phyloP scores from a whole-genome alignment of 345 rosid genomes.

The Anacardium occidentale region DNA sequence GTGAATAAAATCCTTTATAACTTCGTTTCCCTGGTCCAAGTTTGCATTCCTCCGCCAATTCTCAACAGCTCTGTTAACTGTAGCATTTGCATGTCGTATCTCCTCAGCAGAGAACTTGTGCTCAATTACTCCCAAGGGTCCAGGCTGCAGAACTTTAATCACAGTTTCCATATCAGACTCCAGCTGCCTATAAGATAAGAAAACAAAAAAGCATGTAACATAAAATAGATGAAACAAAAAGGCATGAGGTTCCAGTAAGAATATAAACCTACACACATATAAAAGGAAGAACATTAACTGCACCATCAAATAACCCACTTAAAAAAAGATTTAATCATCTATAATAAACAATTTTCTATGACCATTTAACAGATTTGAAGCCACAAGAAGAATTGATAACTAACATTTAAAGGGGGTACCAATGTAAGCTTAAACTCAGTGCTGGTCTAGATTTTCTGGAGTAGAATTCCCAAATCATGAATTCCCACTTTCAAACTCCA shows the following conservation, averaged over 20 bases:
- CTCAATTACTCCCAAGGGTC: conserved; percentile 80
- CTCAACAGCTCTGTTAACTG: conserved; percentile 59
- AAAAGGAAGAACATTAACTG: not conserved
- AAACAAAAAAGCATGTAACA: not conserved
- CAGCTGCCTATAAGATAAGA: conserved; percentile 47
- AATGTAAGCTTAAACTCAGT: not conserved
- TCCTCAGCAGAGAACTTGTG: conserved; percentile 80
- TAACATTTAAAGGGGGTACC: not conserved
- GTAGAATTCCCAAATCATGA: not conserved
- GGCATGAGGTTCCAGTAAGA: not conserved
- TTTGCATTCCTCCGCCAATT: conserved; percentile 62
- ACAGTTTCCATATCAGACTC: conserved; percentile 87
- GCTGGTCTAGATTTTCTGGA: not conserved
- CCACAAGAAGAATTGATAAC: not conserved
- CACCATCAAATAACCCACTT: not conserved
- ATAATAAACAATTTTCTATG: not conserved
- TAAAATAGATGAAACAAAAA: not conserved
- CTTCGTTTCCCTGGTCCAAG: conserved; percentile 43
- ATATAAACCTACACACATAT: not conserved
- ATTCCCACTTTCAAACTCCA: not conserved
- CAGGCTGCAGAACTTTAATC: conserved; percentile 78
- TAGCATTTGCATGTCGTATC: conserved; percentile 57
- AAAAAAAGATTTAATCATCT: not conserved
- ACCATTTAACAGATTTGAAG: not conserved
- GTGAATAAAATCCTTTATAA: conserved; percentile 52